Percentiles rank a stretch among this genome's conserved stretches.
phyloP scores from a whole-genome alignment of 768 basidiomycete species.

The Lactarius akahatsu region DNA sequence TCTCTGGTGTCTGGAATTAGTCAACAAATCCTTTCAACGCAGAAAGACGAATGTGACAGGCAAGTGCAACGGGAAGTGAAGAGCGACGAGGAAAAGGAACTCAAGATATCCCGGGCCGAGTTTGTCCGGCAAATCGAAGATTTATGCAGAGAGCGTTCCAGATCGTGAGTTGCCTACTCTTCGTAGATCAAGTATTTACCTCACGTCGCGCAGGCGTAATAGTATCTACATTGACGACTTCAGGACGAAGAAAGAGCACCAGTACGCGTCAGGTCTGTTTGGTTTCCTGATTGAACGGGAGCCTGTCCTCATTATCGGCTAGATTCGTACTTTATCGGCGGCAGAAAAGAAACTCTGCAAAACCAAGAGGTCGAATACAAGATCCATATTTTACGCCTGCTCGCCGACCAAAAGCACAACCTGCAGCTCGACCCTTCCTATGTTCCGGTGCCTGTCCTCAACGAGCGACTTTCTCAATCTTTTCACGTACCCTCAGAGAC shows the following conservation, averaged over 20 bases:
- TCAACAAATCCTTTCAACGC: conserved; percentile 7
- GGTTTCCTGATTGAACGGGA: neutral
- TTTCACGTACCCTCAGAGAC: conserved; percentile 19
- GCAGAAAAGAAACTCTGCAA: conserved; percentile 12
- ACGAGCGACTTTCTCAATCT: conserved; percentile 13
- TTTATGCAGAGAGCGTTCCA: conserved; percentile 8
- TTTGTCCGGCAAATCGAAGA: conserved; percentile 18
- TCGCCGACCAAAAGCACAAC: conserved; percentile 18
- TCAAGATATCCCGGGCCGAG: neutral
- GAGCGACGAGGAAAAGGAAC: neutral
- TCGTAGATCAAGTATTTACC: neutral
- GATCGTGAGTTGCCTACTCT: conserved; percentile 7
- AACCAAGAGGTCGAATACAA: conserved; percentile 23
- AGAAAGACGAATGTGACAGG: conserved; percentile 16
- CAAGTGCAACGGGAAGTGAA: conserved; percentile 14
- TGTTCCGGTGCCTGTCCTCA: conserved; percentile 17
- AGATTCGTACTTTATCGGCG: conserved; percentile 19
- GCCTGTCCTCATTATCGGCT: neutral
- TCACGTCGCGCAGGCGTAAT: conserved; percentile 2
- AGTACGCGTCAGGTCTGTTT: conserved; percentile 13
- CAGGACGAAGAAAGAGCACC: conserved; percentile 10
- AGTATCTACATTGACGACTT: conserved; percentile 12
- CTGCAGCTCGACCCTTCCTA: conserved; percentile 25
- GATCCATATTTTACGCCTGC: conserved; percentile 14
- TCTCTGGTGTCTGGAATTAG: conserved; percentile 7